These are phyloP conservation scores for Leersia perrieri DNA, from an alignment of 176 grass and related monocot species.

Conservation along the genomic window DNA sequence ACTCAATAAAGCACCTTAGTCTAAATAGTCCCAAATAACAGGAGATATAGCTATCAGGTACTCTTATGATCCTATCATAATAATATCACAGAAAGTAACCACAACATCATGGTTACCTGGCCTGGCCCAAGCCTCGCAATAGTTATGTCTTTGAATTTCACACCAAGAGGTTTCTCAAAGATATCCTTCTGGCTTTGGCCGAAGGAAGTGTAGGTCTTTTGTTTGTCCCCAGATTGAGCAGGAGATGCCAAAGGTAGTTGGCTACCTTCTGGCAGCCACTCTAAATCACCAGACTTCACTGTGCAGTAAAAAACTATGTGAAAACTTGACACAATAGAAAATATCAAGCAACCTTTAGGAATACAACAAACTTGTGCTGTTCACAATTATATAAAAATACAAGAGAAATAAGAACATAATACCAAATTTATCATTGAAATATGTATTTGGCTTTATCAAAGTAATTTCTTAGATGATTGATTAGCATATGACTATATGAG, in stretches of 20 bases:
- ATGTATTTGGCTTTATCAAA: not conserved
- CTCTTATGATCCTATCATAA: not conserved
- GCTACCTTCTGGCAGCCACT: slow-evolving; percentile 93
- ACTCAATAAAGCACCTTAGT: slow-evolving; percentile 9
- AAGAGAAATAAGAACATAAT: not conserved
- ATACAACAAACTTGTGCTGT: not conserved
- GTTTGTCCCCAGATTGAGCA: slow-evolving; percentile 51
- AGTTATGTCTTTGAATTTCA: slow-evolving; percentile 76
- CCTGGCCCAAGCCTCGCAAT: slow-evolving; percentile 87
- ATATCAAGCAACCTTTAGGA: not conserved
- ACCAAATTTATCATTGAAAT: not conserved
- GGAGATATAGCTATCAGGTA: not conserved
- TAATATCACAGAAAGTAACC: not conserved
- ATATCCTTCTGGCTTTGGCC: slow-evolving; percentile 59
- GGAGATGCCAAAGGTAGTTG: slow-evolving; percentile 54
- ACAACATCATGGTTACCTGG: slow-evolving; percentile 51
- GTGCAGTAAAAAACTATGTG: slow-evolving; percentile 31
- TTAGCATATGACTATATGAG: not conserved
- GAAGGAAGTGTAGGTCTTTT: slow-evolving; percentile 78
- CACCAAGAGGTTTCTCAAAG: slow-evolving; percentile 46
- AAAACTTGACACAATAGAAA: slow-evolving; percentile 11
- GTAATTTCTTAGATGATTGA: not conserved
- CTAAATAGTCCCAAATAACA: slow-evolving; percentile 7
- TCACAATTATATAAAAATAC: not conserved
- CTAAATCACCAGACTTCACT: slow-evolving; percentile 82